These are phyloP conservation scores for Zoysia matrella DNA, from an alignment of 202 grass and related monocot genomes.

Conservation along the genomic window DNA sequence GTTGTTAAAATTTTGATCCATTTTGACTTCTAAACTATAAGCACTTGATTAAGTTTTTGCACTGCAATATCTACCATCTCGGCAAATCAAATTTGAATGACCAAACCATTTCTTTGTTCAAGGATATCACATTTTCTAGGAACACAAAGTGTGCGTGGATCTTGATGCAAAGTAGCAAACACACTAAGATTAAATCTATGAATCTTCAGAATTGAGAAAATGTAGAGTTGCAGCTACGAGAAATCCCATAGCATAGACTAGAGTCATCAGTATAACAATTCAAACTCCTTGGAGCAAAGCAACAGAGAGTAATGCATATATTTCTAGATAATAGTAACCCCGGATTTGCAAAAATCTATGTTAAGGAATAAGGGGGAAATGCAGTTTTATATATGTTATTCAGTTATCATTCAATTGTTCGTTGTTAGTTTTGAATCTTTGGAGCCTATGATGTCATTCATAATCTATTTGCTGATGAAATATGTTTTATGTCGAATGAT, in stretches of 20 bases:
- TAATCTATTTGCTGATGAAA: background rate
- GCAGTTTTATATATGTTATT: slow-evolving; percentile 11
- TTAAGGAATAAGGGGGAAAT: background rate
- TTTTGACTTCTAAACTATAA: background rate
- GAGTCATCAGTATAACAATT: background rate
- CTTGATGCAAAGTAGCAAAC: background rate
- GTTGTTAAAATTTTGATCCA: slow-evolving; percentile 14
- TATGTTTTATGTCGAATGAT: slow-evolving; percentile 3
- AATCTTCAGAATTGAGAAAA: background rate
- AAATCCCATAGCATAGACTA: background rate
- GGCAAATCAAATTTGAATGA: background rate
- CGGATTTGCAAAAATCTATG: background rate
- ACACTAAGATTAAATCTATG: background rate
- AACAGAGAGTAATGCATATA: background rate
- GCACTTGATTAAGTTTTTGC: background rate
- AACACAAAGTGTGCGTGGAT: background rate
- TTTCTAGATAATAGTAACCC: background rate
- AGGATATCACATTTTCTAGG: background rate
- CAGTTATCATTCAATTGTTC: slow-evolving; percentile 19
- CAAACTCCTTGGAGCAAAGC: background rate
- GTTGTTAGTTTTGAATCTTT: slow-evolving; percentile 10
- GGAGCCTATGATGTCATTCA: background rate
- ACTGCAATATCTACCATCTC: slow-evolving; percentile 14
- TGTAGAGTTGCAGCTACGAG: background rate
- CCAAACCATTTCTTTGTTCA: background rate